phyloP scores from a whole-genome alignment of 495 filamentous ascomycete species.

The Penicillium paxilli region DNA sequence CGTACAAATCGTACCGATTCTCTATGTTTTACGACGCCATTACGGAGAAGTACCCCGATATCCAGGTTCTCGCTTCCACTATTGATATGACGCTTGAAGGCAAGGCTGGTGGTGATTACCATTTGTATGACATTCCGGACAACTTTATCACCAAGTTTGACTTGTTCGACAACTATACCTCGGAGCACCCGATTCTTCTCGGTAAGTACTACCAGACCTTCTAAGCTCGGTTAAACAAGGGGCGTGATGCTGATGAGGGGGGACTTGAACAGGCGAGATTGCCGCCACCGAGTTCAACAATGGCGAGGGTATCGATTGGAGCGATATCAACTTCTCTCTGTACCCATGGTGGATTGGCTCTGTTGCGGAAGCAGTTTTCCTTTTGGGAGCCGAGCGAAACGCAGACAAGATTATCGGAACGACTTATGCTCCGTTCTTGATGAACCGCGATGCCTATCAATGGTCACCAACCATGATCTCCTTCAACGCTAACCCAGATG shows the following conservation, averaged over 20 bases:
- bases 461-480: conserved; percentile 48
- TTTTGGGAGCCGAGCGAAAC: conserved; percentile 67
- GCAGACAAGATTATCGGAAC: conserved; percentile 49
- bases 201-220: conserved; percentile 50
- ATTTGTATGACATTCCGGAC: conserved; percentile 51
- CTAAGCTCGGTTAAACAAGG: no score
- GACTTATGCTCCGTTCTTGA: conserved; percentile 43
- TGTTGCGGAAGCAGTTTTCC: conserved; percentile 66
- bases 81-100: conserved; percentile 38
- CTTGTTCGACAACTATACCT: conserved; percentile 47
- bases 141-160: conserved; percentile 55
- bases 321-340: conserved; percentile 29
- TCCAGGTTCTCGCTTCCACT: conserved; percentile 47
- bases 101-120: conserved; percentile 45
- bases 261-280: conserved; percentile 54
- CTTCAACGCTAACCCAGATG: conserved; percentile 42
- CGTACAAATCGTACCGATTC: conserved; percentile 48
- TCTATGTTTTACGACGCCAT: conserved; percentile 48
- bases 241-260: no score
- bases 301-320: conserved; percentile 28
- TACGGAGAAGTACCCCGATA: conserved; percentile 48
- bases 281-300: conserved; percentile 49
- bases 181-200: conserved; percentile 43
- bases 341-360: conserved; percentile 54
- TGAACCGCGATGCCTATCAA: conserved; percentile 48